Conservation (phyloP, 108 stramenopile species). For the Parietichytrium sp. region DNA sequence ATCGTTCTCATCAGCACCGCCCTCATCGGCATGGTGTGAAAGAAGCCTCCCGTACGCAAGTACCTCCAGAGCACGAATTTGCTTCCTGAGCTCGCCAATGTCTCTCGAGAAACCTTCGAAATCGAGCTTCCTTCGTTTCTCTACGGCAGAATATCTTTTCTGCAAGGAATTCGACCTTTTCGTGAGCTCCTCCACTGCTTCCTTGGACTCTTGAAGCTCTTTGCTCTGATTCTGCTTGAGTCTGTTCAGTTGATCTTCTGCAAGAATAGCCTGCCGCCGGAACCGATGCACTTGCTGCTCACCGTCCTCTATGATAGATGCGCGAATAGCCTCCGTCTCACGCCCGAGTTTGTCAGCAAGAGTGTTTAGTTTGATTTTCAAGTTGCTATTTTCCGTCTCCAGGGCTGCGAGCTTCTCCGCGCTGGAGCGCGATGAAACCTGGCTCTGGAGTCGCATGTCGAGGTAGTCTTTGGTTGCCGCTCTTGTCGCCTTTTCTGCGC, state of each 20-base stretch:
- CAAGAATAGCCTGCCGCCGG: not conserved
- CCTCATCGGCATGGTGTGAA: not conserved
- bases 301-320: not conserved
- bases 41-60: not conserved
- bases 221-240: slow-evolving; percentile 10
- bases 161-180: not conserved
- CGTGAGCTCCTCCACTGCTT: not conserved
- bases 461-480: slow-evolving; percentile 39
- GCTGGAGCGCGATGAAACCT: not conserved
- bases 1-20: not conserved
- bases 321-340: slow-evolving; percentile 1
- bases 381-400: not conserved
- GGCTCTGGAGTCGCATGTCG: not conserved
- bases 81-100: not conserved
- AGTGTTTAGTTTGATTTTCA: not conserved
- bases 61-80: not conserved
- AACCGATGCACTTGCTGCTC: not conserved
- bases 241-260: slow-evolving; percentile 12
- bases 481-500: not conserved
- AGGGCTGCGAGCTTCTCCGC: not conserved
- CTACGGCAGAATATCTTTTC: not conserved
- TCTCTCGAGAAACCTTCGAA: not conserved
- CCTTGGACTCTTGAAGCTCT: too few relatives aligned
- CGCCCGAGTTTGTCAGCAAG: not conserved
- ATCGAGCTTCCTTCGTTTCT: slow-evolving; percentile 25